Conservation (phyloP, 768 basidiomycete species). For the Mycena vulgaris region DNA sequence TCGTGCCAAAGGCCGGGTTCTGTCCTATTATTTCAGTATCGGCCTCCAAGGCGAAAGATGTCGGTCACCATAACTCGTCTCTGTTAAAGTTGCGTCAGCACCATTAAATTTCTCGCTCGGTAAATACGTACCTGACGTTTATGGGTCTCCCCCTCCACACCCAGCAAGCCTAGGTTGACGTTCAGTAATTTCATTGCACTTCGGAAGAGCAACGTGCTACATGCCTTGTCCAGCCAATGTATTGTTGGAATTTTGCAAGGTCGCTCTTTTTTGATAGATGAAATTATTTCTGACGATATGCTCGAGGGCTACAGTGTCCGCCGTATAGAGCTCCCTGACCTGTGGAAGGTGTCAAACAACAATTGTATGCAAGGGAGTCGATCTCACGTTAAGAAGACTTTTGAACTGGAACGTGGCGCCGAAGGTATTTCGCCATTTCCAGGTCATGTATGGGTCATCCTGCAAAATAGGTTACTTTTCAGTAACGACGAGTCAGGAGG, state of each 20-base stretch:
- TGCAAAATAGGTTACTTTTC: neutral
- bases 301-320: no score
- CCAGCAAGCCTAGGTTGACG: slow-evolving; percentile 7
- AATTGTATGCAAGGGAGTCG: neutral
- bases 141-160: slow-evolving; percentile 19
- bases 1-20: slow-evolving; percentile 62
- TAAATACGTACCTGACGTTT: slow-evolving; percentile 30
- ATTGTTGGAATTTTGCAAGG: no score
- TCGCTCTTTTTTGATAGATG: no score
- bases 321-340: slow-evolving; percentile 9
- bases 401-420: slow-evolving; percentile 21
- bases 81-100: no score
- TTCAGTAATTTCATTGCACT: no score
- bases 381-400: neutral
- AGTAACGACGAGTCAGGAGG: no score
- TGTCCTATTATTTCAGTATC: no score
- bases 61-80: no score
- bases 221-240: slow-evolving; percentile 1
- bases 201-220: no score
- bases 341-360: neutral
- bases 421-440: slow-evolving; percentile 3
- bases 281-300: no score
- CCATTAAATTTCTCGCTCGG: no score
- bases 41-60: no score
- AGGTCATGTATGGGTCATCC: neutral